phyloP scores from a whole-genome alignment of 75 land plant genomes.

The Larix kaempferi region DNA sequence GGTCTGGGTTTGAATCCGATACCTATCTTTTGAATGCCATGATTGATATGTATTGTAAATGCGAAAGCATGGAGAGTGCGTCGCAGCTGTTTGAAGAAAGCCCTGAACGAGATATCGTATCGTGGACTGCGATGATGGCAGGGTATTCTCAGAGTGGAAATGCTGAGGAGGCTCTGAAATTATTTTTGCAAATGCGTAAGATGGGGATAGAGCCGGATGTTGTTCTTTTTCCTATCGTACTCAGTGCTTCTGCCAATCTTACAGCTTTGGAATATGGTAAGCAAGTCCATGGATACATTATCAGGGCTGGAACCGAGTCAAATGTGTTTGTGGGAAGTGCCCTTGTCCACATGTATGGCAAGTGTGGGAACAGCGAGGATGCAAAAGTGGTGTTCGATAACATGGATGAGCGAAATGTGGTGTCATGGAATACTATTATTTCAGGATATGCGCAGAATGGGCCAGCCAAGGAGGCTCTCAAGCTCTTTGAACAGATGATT shows the following conservation, averaged over 20 bases:
- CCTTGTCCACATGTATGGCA: conserved; percentile 66
- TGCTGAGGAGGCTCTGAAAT: conserved; percentile 39
- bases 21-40: conserved; percentile 49
- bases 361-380: conserved; percentile 54
- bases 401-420: conserved; percentile 38
- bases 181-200: conserved; percentile 30
- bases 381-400: conserved; percentile 32
- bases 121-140: conserved; percentile 58
- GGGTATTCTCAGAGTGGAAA: conserved; percentile 45
- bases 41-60: conserved; percentile 72
- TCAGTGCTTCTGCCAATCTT: conserved; percentile 56
- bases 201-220: conserved; percentile 38
- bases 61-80: conserved; percentile 22
- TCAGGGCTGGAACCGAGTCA: conserved; percentile 38
- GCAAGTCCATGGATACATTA: conserved; percentile 52
- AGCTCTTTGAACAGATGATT: conserved; percentile 40
- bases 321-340: conserved; percentile 49
- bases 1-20: conserved; percentile 28
- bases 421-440: conserved; percentile 65
- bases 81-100: conserved; percentile 31
- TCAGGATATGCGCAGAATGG: conserved; percentile 59
- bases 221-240: conserved; percentile 45
- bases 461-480: conserved; percentile 38
- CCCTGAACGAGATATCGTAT: conserved; percentile 25
- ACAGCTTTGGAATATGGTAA: conserved; percentile 51